Evolutionary conservation across 352 stramenopile genomes (phyloP).

Genomic region (Phytophthora chlamydospora): DNA sequence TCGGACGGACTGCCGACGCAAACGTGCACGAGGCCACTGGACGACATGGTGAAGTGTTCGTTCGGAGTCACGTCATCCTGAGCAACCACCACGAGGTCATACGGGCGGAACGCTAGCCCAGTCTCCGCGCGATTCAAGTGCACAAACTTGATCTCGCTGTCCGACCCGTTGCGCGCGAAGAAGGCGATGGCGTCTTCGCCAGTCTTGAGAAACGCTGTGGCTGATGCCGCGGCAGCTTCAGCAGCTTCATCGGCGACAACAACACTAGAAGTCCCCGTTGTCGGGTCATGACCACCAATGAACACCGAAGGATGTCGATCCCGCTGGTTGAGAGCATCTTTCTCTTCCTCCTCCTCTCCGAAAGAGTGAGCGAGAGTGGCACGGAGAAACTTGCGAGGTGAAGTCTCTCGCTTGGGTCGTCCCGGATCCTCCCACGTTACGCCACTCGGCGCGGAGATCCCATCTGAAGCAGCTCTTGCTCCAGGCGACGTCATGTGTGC

Average conservation of each 20-base stretch:
- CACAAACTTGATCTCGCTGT: conserved; percentile 95
- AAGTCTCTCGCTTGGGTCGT: conserved; percentile 57
- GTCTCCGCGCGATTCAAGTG: conserved; percentile 87
- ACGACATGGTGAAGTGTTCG: conserved; percentile 95
- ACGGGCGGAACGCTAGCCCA: conserved; percentile 86
- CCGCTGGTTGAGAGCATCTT: conserved; percentile 30
- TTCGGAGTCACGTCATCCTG: conserved; percentile 70
- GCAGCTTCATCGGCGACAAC: conserved; percentile 45
- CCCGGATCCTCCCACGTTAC: conserved; percentile 24
- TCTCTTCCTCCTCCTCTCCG: conserved; percentile 26
- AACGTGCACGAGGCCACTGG: conserved; percentile 82
- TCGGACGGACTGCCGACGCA: conserved; percentile 82
- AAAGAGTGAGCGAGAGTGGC: conserved; percentile 49
- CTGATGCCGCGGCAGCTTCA: conserved; percentile 58
- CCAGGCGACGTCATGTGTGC: conserved; percentile 13
- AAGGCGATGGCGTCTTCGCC: conserved; percentile 95
- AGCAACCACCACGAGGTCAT: conserved; percentile 91
- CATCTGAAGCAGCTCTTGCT: conserved; percentile 10
- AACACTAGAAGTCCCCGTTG: conserved; percentile 47
- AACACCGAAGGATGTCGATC: conserved; percentile 48
- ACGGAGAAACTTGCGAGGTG: conserved; percentile 69
- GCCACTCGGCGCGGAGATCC: conserved; percentile 2
- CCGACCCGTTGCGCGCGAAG: conserved; percentile 92
- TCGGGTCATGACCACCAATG: conserved; percentile 49
- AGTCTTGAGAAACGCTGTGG: conserved; percentile 64